Conservation (phyloP, 2,329 filamentous ascomycete species). For the Fusarium begoniae region DNA sequence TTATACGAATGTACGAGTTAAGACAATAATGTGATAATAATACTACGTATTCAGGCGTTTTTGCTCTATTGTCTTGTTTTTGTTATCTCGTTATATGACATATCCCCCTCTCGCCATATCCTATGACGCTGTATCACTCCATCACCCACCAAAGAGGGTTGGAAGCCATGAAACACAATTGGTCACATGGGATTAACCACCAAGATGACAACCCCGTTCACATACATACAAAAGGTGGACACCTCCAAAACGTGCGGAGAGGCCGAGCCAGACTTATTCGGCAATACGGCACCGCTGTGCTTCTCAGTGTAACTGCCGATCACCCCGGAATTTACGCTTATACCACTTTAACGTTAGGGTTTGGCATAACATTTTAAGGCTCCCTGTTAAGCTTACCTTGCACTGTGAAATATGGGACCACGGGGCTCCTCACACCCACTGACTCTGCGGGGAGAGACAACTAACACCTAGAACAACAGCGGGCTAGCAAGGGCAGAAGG, state of each 20-base stretch:
- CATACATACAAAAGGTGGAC: neutral
- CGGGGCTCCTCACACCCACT: neutral
- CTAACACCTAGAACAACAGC: neutral
- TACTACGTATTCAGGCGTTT: neutral
- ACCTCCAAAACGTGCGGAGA: constrained; percentile 28
- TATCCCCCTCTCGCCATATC: neutral
- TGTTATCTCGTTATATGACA: neutral
- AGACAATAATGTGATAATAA: neutral
- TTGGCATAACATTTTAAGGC: constrained; percentile 6
- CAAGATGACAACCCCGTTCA: neutral
- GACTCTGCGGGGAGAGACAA: neutral
- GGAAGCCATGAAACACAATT: constrained; percentile 1
- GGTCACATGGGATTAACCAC: neutral
- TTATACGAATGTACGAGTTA: neutral
- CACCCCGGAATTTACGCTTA: constrained; percentile 24
- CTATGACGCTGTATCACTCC: constrained; percentile 12
- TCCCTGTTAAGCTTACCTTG: constrained; percentile 29
- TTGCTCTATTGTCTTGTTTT: neutral
- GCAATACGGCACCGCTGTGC: constrained; percentile 31
- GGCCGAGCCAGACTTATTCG: constrained; percentile 21
- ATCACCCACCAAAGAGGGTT: neutral
- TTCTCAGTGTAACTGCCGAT: constrained; percentile 20
- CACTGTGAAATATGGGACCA: constrained; percentile 21
- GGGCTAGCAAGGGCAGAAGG: neutral
- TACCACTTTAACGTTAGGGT: constrained; percentile 23